A percentile compares a stretch with the other conserved stretches of the same genome.
Evolutionary conservation across 768 basidiomycete species (phyloP).

Genomic region (Kwoniella botswanensis): DNA sequence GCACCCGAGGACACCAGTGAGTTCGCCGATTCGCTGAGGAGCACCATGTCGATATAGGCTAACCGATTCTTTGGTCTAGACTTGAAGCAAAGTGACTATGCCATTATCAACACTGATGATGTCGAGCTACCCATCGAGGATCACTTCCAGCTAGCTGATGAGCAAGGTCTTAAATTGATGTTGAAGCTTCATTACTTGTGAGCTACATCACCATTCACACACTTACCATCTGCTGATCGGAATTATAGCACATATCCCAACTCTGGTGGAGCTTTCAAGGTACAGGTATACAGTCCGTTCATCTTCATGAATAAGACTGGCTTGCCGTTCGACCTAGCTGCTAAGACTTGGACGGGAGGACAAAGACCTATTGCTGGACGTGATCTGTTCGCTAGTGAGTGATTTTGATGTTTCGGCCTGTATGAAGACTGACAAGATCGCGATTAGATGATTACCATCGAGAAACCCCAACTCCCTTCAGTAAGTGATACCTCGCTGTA

Average conservation of each 20-base stretch:
- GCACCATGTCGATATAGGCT: not conserved
- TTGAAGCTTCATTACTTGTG: slow-evolving; percentile 89
- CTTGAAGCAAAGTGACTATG: slow-evolving; percentile 92
- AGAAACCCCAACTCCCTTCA: slow-evolving; percentile 70
- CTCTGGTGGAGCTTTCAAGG: slow-evolving; percentile 93
- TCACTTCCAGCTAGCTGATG: slow-evolving; percentile 73
- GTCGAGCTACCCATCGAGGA: slow-evolving; percentile 86
- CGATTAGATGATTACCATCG: slow-evolving; percentile 53
- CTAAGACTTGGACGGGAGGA: slow-evolving; percentile 64
- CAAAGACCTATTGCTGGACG: slow-evolving; percentile 86
- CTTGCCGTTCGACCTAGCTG: slow-evolving; percentile 75
- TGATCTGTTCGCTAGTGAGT: slow-evolving; percentile 65
- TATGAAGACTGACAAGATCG: slow-evolving; percentile 55
- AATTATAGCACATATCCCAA: slow-evolving; percentile 66
- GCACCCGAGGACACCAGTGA: slow-evolving; percentile 85
- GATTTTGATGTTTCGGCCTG: slow-evolving; percentile 28
- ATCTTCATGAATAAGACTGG: slow-evolving; percentile 91
- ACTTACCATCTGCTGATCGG: slow-evolving; percentile 54
- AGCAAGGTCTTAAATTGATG: slow-evolving; percentile 74
- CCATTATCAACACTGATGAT: slow-evolving; percentile 93
- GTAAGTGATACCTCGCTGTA: slow-evolving; percentile 63
- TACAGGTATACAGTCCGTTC: slow-evolving; percentile 91
- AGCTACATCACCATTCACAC: slow-evolving; percentile 57
- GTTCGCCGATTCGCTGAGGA: slow-evolving; percentile 24
- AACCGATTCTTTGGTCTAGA: slow-evolving; percentile 62